phyloP scores from a whole-genome alignment of 2,329 filamentous ascomycete genomes.

The Plectosphaerella plurivora region DNA sequence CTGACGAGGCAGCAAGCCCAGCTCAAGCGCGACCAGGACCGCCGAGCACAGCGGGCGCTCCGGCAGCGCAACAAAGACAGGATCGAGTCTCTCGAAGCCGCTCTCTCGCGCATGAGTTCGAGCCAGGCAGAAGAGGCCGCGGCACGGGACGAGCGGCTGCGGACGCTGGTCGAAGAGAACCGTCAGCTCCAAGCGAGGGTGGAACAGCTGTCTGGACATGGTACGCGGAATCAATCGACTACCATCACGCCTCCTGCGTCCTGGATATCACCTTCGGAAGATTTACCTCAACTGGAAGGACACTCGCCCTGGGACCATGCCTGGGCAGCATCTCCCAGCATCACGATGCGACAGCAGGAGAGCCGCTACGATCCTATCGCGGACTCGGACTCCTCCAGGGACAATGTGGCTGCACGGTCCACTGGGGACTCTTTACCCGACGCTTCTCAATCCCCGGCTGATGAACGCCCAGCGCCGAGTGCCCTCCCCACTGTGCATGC shows the following conservation, averaged over 20 bases:
- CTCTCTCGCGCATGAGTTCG: not conserved
- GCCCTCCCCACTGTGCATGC: not conserved
- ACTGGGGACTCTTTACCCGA: not conserved
- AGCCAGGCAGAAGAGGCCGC: not conserved
- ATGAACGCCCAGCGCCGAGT: not conserved
- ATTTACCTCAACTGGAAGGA: not conserved
- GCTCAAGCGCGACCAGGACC: slow-evolving; percentile 1
- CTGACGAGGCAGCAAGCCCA: not conserved
- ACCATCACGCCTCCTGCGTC: not conserved
- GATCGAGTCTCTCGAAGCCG: not conserved
- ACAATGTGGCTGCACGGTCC: not conserved
- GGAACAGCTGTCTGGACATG: not conserved
- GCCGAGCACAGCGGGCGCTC: not conserved
- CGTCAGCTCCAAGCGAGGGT: not conserved
- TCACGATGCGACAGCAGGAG: not conserved
- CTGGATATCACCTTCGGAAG: not conserved
- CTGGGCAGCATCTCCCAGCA: not conserved
- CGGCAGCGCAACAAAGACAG: not conserved
- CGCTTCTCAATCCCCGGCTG: not conserved
- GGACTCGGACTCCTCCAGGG: not conserved
- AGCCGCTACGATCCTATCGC: not conserved
- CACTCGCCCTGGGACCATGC: not conserved
- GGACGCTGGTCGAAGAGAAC: not conserved
- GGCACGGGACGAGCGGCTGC: not conserved
- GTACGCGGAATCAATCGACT: not conserved